Evolutionary conservation across 352 stramenopile genomes (phyloP), one percentile per base, ranked within the genome.

Genomic region (Globisporangium barbulae): DNA sequence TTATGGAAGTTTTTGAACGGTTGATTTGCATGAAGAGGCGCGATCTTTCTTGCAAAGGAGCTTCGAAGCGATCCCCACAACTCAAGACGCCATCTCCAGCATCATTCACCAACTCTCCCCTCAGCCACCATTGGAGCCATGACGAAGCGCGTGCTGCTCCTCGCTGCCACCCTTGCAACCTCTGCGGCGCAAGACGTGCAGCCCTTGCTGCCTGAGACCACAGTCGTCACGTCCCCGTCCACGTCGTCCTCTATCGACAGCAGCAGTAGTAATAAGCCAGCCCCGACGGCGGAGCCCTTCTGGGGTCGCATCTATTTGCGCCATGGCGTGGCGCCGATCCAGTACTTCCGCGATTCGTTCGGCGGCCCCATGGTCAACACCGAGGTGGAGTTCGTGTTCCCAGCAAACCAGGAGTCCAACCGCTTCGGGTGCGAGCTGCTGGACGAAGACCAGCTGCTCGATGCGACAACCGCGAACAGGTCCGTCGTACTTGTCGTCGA

Each of bases 281-380:
- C 44, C 7, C 44, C 21, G 21, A 25, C 28, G 3, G 47, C n/a
- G 1, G 78, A 86, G 57, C 72, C 82, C 3, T 22, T 62, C 7
- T 91, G 83, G 83, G 83, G 83, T 0, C 76, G 83, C 19, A 76
- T 91, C 59, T 91, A 91, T 62, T 53, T 91, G n/a, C 79, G 75
- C 39, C 69, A 85, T 33, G 83, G 78, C 2, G 59, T 89, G 25
- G 66, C 77, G 0, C 80, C 80, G 55, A 88, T 91, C 61, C 83
- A 91, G 69, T 91, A 91, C 72, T 89, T 91, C 59, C 80, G 80
- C 13, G 80, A 88, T 50, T 58, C 49, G 30, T 91, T 79, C 25
- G 75, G 80, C 2, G 80, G 80, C 0, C 49, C 67, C 1, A 86
- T 91, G 63, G 21, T 69, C 12, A 5, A 41, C 28, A 64, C 39